A percentile compares a stretch with the other conserved stretches of the same genome.
Evolutionary conservation across 306 rosid genomes (phyloP).

Genomic region (Cicer pinnatifidum): DNA sequence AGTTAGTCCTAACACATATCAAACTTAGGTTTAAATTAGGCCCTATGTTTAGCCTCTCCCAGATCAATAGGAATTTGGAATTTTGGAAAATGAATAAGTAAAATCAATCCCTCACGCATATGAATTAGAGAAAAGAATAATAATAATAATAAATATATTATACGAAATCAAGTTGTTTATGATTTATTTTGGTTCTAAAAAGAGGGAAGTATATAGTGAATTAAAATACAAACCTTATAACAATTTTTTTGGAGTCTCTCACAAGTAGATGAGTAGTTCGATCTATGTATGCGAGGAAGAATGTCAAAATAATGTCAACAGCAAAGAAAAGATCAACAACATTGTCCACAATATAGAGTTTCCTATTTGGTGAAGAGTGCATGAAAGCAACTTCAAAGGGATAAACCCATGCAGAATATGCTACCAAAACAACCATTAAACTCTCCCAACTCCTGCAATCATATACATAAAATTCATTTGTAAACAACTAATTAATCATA

Average conservation of each 20-base stretch:
- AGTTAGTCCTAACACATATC: slow-evolving; percentile 39
- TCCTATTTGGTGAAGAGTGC: slow-evolving; percentile 38
- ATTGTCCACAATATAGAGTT: slow-evolving; percentile 58
- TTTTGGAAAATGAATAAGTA: slow-evolving; percentile 25
- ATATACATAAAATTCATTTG: too few species aligned
- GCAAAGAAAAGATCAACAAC: slow-evolving; percentile 73
- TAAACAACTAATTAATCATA: too few species aligned
- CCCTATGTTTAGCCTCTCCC: slow-evolving; percentile 14
- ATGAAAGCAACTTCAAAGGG: slow-evolving; percentile 87
- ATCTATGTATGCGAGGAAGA: slow-evolving; percentile 77
- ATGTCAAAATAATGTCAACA: slow-evolving; percentile 75
- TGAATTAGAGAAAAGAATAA: background rate
- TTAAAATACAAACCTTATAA: slow-evolving; percentile 49
- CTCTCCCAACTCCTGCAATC: slow-evolving; percentile 76
- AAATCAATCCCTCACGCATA: slow-evolving; percentile 35
- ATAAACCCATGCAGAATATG: slow-evolving; percentile 79
- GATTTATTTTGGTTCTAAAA: too few species aligned
- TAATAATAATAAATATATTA: too few species aligned
- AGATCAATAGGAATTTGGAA: slow-evolving; percentile 27
- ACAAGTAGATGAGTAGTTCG: slow-evolving; percentile 71
- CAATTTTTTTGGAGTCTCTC: slow-evolving; percentile 66
- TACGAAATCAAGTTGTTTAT: too few species aligned
- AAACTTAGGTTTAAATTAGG: slow-evolving; percentile 39
- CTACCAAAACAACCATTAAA: slow-evolving; percentile 80
- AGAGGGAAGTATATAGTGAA: too few species aligned